A percentile compares a stretch with the other conserved stretches of the same genome.
Conservation (phyloP, 257 asterid genomes). For the Solanum corneliomulleri region DNA sequence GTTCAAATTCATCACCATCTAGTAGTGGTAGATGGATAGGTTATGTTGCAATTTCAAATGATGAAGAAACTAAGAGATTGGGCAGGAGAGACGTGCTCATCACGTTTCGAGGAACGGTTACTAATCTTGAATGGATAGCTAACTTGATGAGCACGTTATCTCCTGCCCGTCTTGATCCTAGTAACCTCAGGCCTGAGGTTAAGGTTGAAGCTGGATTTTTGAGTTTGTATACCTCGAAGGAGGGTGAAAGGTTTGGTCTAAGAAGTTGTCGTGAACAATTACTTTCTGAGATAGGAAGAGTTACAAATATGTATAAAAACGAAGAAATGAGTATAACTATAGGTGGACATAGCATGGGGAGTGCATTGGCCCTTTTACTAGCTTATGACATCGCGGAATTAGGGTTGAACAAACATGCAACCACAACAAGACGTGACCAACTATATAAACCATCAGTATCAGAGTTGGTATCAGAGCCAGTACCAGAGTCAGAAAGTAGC, state of each 20-base stretch:
- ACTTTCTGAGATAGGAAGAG: conserved; percentile 44
- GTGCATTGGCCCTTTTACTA: conserved; percentile 40
- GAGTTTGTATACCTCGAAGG: conserved; percentile 38
- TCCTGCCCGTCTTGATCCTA: conserved; percentile 45
- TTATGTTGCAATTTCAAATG: conserved; percentile 31
- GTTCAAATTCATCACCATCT: background rate
- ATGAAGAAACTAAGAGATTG: conserved; percentile 6
- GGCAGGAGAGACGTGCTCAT: conserved; percentile 51
- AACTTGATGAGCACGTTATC: conserved; percentile 48
- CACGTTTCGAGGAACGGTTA: conserved; percentile 49
- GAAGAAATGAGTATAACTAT: conserved; percentile 51
- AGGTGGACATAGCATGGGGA: conserved; percentile 73
- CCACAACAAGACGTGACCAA: background rate
- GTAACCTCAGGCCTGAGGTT: conserved; percentile 23
- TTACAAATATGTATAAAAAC: conserved; percentile 8
- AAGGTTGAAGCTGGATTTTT: conserved; percentile 53
- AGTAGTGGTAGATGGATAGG: conserved; percentile 39
- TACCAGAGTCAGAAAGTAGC: background rate
- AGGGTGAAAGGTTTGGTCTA: conserved; percentile 12
- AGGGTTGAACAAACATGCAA: conserved; percentile 17
- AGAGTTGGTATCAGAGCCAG: too few species aligned
- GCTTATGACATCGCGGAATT: conserved; percentile 54
- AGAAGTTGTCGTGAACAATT: conserved; percentile 56
- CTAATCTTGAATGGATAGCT: conserved; percentile 46
- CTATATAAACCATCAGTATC: background rate